Base-by-base conservation (phyloP, 495 filamentous ascomycete species). In the Haplographium delicatum region DNA sequence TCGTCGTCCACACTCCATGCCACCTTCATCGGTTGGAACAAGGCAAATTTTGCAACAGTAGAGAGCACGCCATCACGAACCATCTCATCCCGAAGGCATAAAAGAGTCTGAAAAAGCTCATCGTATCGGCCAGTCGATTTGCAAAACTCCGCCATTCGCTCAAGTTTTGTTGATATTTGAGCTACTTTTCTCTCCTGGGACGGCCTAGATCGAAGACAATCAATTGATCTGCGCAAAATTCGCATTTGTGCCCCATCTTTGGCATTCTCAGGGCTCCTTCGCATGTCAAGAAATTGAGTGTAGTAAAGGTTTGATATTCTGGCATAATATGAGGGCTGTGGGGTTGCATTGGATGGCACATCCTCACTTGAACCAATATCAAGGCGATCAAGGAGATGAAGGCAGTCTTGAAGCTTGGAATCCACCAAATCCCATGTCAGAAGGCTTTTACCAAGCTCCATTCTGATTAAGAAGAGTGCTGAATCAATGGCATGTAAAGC, bases 281-380 rank as follows among this genome's bases (percentile, higher is more conserved):
- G 62, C 28, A 76, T 60, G 9, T 53, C 47, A 5, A 68, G 55
- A 55, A 69, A 75, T 19, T 83, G 76, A 18, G 81, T 72, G 72
- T 86, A 93, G 61, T 89, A 91, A 13, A 89, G 69, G 62, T 91
- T 88, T 0, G 89, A 93, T 24, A 95, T 71, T 61, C 83, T 76
- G 22, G 81, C 71, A 42, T 78, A 62, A 65, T 75, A 74, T 15
- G 67, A 70, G 15, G 58, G 20, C 31, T 49, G 46, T 8, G 63
- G 59, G 3, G 65, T 51, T n/a, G 65, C 65, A 5, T 50, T 48
- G 10, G 60, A 62, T 23, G 53, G 53, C 15, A 71, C 62, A 10
- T 51, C 28, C 22, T 44, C 47, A 11, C 45, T 18, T 19, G 58
- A 42, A 41, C 50, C 40, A 42, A 69, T 61, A 5, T 70, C 68